Conservation (phyloP, 176 grass and related monocot species). For the Zoysia japonica region DNA sequence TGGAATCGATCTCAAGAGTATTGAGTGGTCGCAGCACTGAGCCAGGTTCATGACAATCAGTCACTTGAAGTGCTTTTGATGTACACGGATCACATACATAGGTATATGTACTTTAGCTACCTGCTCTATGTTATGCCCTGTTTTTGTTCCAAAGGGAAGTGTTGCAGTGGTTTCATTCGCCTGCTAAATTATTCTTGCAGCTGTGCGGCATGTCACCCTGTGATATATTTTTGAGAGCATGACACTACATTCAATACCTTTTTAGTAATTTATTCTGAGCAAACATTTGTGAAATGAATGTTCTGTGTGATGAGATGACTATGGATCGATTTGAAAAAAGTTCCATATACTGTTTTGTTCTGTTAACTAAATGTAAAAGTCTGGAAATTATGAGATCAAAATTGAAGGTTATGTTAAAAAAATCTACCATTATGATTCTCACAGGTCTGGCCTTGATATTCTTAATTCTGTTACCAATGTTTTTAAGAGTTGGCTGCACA, state of each 20-base stretch:
- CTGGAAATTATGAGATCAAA: background rate
- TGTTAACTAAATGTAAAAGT: background rate
- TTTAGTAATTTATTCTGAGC: background rate
- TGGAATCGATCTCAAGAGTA: slow-evolving; percentile 86
- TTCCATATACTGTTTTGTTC: background rate
- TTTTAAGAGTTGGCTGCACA: background rate
- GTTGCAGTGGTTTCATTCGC: slow-evolving; percentile 1
- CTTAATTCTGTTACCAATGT: background rate
- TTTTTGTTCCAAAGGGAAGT: slow-evolving; percentile 23
- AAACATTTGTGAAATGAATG: background rate
- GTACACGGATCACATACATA: slow-evolving; percentile 27
- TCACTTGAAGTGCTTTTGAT: background rate
- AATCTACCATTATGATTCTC: no score
- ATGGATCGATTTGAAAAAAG: background rate
- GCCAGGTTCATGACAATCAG: background rate
- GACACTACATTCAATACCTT: background rate
- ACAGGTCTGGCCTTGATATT: no score
- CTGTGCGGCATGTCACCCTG: background rate
- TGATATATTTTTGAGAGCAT: slow-evolving; percentile 21
- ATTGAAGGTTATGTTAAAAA: background rate
- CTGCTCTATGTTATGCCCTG: slow-evolving; percentile 27
- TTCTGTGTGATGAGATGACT: slow-evolving; percentile 6
- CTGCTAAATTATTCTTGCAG: background rate
- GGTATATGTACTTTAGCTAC: slow-evolving; percentile 41
- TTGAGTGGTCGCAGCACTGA: slow-evolving; percentile 90